These are phyloP conservation scores for Delonix regia DNA, from an alignment of 306 rosid species.

Conservation along the genomic window DNA sequence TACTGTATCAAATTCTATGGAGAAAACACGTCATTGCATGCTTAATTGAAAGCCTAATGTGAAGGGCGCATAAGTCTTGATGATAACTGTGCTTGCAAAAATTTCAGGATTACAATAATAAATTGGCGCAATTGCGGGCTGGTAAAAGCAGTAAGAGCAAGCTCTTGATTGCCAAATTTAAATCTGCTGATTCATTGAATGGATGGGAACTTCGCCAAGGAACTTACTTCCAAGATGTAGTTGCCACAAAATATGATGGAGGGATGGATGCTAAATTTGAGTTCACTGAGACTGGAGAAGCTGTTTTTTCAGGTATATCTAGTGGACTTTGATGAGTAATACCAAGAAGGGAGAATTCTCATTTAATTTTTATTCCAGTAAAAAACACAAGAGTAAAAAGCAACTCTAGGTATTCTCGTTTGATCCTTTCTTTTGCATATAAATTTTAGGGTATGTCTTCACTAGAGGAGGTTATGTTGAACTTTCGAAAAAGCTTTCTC, in stretches of 20 bases:
- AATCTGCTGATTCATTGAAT: conserved; percentile 61
- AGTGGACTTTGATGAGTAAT: conserved; percentile 33
- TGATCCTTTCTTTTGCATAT: conserved; percentile 14
- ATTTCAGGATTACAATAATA: conserved; percentile 87
- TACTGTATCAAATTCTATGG: not conserved
- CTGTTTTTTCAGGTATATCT: conserved; percentile 78
- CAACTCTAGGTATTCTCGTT: not conserved
- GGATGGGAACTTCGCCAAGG: conserved; percentile 93
- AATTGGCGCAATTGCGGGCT: conserved; percentile 88
- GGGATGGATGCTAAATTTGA: conserved; percentile 98
- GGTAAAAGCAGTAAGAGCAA: conserved; percentile 98
- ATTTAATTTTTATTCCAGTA: not conserved
- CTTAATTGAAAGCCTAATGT: conserved; percentile 7
- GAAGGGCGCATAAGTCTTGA: not conserved
- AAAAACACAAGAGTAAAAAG: not conserved
- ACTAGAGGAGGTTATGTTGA: conserved; percentile 93
- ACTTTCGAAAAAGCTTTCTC: conserved; percentile 77
- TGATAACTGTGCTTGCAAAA: conserved; percentile 3
- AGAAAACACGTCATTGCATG: not conserved
- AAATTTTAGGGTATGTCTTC: conserved; percentile 82
- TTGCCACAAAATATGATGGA: conserved; percentile 88
- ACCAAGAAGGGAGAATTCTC: not conserved
- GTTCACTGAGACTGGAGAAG: conserved; percentile 72
- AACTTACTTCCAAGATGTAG: conserved; percentile 86
- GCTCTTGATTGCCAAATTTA: conserved; percentile 79